phyloP scores from a whole-genome alignment of 2,329 filamentous ascomycete species.

The Hymenoscyphus albidus region DNA sequence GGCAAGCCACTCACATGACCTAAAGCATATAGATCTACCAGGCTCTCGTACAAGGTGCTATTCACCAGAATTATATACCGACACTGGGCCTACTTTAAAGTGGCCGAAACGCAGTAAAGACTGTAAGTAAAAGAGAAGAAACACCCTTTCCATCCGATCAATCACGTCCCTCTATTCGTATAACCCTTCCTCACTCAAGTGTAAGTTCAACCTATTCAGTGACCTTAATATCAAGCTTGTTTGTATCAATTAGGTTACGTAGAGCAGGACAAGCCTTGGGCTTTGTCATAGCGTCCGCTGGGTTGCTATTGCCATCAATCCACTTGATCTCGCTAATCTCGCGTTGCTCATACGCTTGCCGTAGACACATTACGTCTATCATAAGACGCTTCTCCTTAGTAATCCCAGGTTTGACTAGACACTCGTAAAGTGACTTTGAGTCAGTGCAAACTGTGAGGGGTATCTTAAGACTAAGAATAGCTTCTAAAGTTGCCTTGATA shows the following conservation, averaged over 20 bases:
- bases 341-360: no score
- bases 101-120: not conserved
- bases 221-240: constrained; percentile 9
- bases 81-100: not conserved
- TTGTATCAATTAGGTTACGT: constrained; percentile 14
- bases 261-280: constrained; percentile 11
- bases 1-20: no score
- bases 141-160: not conserved
- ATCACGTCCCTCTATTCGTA: not conserved
- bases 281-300: constrained; percentile 20
- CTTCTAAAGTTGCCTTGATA: not conserved
- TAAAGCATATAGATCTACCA: not conserved
- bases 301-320: constrained; percentile 8
- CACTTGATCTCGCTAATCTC: no score
- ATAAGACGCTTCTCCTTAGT: no score
- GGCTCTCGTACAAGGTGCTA: not conserved
- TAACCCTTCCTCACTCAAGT: not conserved
- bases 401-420: no score
- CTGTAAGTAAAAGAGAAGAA: not conserved
- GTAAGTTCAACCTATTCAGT: constrained; percentile 11
- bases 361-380: no score
- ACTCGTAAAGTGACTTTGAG: no score
- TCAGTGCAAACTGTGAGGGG: no score
- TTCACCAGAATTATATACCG: not conserved
- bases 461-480: no score